Conservation (phyloP, 2,329 filamentous ascomycete genomes). For the Colletotrichum gloeosporioides region DNA sequence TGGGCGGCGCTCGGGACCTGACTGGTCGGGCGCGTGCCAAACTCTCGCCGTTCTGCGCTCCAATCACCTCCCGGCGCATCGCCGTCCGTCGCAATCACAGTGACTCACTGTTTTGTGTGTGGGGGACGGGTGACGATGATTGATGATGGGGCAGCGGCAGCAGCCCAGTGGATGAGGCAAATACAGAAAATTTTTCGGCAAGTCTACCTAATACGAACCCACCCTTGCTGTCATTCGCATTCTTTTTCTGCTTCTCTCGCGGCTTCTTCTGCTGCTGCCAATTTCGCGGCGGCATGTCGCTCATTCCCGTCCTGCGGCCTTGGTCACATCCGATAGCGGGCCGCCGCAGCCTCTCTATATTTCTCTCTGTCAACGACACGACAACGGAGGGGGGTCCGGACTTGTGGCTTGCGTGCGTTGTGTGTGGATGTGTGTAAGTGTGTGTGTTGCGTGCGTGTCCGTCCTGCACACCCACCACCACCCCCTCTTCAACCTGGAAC, state of each 20-base stretch:
- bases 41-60: not conserved
- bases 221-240: not conserved
- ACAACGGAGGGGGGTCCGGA: not conserved
- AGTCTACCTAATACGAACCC: not conserved
- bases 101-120: not conserved
- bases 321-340: constrained; percentile 8
- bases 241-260: not conserved
- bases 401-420: not conserved
- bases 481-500: not conserved
- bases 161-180: not conserved
- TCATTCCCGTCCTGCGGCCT: not conserved
- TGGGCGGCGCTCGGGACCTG: constrained; percentile 8
- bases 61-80: constrained; percentile 19
- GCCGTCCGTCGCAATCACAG: not conserved
- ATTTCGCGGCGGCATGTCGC: not conserved
- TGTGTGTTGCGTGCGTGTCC: not conserved
- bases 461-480: not conserved
- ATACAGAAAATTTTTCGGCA: not conserved
- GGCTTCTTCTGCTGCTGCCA: not conserved
- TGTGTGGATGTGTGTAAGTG: not conserved
- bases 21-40: constrained; percentile 5
- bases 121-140: not conserved
- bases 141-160: not conserved
- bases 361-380: not conserved
- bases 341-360: not conserved